Conservation (phyloP, 805 yeast genomes). For the Saccharomycopsis babjevae region DNA sequence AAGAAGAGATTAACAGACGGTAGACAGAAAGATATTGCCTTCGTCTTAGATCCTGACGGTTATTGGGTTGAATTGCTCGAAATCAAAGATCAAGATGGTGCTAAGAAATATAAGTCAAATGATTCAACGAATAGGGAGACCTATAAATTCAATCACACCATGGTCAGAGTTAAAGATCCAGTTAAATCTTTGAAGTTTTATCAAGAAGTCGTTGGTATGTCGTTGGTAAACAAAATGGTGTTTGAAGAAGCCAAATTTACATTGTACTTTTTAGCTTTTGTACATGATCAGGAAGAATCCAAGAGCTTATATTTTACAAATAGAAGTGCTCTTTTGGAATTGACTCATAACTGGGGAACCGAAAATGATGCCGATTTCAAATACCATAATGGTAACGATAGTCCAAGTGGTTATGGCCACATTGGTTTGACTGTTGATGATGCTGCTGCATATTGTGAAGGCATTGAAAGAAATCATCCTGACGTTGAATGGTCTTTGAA, state of each 20-base stretch:
- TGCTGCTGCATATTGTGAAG: slow-evolving; percentile 41
- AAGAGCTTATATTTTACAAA: slow-evolving; percentile 29
- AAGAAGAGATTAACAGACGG: slow-evolving; percentile 83
- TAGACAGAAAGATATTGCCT: slow-evolving; percentile 86
- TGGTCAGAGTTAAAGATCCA: slow-evolving; percentile 90
- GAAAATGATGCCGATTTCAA: slow-evolving; percentile 68
- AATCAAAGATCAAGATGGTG: slow-evolving; percentile 36
- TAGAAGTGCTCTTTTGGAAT: slow-evolving; percentile 68
- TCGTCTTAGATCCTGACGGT: slow-evolving; percentile 90
- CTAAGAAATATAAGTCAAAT: slow-evolving; percentile 30
- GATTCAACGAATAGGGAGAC: slow-evolving; percentile 19
- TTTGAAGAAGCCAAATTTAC: slow-evolving; percentile 70
- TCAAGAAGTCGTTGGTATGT: slow-evolving; percentile 71
- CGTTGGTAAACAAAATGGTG: slow-evolving; percentile 45
- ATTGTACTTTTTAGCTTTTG: slow-evolving; percentile 76
- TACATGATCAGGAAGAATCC: slow-evolving; percentile 30
- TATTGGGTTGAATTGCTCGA: slow-evolving; percentile 91
- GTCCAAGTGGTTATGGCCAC: slow-evolving; percentile 81
- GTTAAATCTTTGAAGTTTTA: slow-evolving; percentile 67
- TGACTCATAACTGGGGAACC: slow-evolving; percentile 95
- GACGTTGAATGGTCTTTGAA: slow-evolving; percentile 48
- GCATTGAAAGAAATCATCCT: slow-evolving; percentile 35
- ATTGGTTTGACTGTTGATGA: slow-evolving; percentile 62
- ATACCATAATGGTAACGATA: slow-evolving; percentile 80
- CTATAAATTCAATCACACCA: slow-evolving; percentile 71